phyloP scores from a whole-genome alignment of 108 stramenopile genomes.

The Discostella pseudostelligera region DNA sequence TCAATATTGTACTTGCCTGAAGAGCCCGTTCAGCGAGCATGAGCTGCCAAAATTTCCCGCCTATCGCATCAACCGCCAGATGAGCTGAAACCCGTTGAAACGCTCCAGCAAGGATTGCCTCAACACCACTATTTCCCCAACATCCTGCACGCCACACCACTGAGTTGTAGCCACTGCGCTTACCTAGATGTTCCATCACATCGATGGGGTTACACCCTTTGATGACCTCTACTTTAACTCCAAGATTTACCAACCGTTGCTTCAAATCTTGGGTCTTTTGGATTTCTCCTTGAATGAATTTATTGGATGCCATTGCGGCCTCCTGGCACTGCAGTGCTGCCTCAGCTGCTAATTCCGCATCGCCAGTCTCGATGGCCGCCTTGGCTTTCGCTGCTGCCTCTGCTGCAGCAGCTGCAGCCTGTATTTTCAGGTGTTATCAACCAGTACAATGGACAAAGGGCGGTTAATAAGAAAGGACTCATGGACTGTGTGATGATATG shows the following conservation, averaged over 20 bases:
- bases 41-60: conserved; percentile 88
- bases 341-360: conserved; percentile 76
- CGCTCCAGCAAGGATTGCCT: conserved; percentile 77
- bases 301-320: conserved; percentile 62
- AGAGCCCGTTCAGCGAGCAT: conserved; percentile 87
- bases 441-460: background rate
- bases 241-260: conserved; percentile 51
- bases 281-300: conserved; percentile 71
- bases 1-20: conserved; percentile 42
- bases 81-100: conserved; percentile 88
- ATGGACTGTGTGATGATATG: background rate
- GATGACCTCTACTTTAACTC: conserved; percentile 70
- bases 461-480: too few species aligned
- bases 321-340: conserved; percentile 71
- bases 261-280: conserved; percentile 61
- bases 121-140: conserved; percentile 68
- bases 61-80: conserved; percentile 81
- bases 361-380: conserved; percentile 77
- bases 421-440: background rate
- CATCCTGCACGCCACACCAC: conserved; percentile 89
- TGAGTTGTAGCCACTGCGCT: conserved; percentile 68
- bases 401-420: conserved; percentile 60
- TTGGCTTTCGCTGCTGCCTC: conserved; percentile 51
- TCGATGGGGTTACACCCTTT: conserved; percentile 76
- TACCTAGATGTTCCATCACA: conserved; percentile 84